phyloP scores from a whole-genome alignment of 2,329 filamentous ascomycete genomes.

The Pseudogymnoascus pannorum region DNA sequence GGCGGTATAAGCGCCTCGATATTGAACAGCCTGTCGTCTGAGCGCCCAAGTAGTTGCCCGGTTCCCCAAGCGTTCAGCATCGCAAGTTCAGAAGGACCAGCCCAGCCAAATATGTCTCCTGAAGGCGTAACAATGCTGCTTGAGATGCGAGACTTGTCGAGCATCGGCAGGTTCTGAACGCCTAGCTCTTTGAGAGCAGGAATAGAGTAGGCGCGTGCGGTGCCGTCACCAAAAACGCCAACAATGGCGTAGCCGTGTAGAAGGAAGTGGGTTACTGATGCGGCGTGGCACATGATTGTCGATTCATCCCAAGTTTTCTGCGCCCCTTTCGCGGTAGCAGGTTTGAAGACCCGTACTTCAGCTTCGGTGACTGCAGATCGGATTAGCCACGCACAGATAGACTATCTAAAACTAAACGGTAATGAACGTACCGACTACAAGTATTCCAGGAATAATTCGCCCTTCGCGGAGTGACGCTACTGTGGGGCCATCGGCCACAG shows the following conservation, averaged over 20 bases:
- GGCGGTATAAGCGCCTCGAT: constrained; percentile 65
- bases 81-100: constrained; percentile 76
- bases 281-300: constrained; percentile 64
- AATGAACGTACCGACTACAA: constrained; percentile 59
- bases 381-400: constrained; percentile 9
- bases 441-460: constrained; percentile 65
- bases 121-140: constrained; percentile 66
- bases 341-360: constrained; percentile 82
- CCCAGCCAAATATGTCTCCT: constrained; percentile 82
- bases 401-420: not conserved
- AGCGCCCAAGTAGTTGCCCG: constrained; percentile 54
- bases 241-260: constrained; percentile 72
- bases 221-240: constrained; percentile 77
- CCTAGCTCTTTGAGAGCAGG: constrained; percentile 81
- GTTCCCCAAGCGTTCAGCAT: constrained; percentile 80
- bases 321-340: constrained; percentile 78
- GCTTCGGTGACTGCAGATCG: constrained; percentile 45
- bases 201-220: constrained; percentile 74
- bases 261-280: constrained; percentile 67
- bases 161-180: constrained; percentile 54
- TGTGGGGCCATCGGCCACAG: constrained; percentile 64
- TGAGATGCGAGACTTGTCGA: constrained; percentile 66
- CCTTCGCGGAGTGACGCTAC: constrained; percentile 74
- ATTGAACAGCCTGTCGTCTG: constrained; percentile 72
- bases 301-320: constrained; percentile 80